A percentile compares a stretch with the other conserved stretches of the same genome.
These are phyloP conservation scores for Cladophialophora psammophila DNA, from an alignment of 2,329 filamentous ascomycete genomes.

Conservation along the genomic window DNA sequence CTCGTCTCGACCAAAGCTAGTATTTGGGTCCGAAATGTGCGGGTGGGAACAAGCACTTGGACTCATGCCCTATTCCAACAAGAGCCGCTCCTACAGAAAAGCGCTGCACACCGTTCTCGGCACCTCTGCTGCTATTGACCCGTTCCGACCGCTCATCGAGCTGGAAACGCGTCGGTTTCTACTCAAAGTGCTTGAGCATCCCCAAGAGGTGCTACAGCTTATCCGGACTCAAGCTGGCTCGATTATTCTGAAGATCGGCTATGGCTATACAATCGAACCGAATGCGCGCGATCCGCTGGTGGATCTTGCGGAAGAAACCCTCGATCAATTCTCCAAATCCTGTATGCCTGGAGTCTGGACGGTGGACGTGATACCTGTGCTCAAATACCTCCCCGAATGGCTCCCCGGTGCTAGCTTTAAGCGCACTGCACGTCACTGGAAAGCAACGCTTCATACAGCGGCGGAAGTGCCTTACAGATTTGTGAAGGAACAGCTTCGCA, in stretches of 20 bases:
- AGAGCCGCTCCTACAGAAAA: constrained; percentile 55
- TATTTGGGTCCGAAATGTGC: constrained; percentile 50
- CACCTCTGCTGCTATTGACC: constrained; percentile 48
- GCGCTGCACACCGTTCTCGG: constrained; percentile 56
- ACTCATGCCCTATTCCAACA: constrained; percentile 48
- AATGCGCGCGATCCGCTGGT: constrained; percentile 54
- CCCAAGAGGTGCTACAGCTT: constrained; percentile 50
- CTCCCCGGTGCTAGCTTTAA: constrained; percentile 57
- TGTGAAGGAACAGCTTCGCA: constrained; percentile 51
- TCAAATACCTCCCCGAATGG: constrained; percentile 55
- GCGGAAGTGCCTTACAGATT: constrained; percentile 54
- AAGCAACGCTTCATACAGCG: constrained; percentile 43
- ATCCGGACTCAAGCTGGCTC: constrained; percentile 52
- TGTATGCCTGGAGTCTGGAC: constrained; percentile 54
- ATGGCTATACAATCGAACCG: constrained; percentile 56
- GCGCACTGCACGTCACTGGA: constrained; percentile 49
- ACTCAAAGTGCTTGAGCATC: constrained; percentile 51
- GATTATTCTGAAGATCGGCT: constrained; percentile 54
- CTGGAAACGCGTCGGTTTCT: constrained; percentile 55
- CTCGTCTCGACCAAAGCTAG: constrained; percentile 45
- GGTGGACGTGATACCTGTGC: constrained; percentile 56
- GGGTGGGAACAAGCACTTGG: constrained; percentile 52
- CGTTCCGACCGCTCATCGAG: constrained; percentile 49
- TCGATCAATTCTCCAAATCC: constrained; percentile 52
- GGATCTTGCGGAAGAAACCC: constrained; percentile 49